These are phyloP conservation scores for Wallacemonas sp. DNA, from an alignment of 208 protist species.

Conservation along the genomic window DNA sequence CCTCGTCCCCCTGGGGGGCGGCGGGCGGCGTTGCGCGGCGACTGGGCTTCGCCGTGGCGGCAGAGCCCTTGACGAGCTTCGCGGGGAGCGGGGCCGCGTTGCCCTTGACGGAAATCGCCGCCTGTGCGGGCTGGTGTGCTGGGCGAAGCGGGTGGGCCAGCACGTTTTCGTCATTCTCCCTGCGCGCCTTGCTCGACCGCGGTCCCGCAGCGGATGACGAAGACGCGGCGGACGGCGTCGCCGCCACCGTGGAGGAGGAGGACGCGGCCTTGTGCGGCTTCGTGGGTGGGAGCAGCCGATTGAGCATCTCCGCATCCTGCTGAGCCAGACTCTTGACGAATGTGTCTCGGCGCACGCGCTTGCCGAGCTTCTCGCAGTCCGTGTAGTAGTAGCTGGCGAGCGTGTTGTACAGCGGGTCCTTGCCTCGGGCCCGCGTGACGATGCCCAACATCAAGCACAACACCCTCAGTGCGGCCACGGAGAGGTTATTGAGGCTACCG, in stretches of 20 bases:
- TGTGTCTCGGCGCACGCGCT: constrained; percentile 72
- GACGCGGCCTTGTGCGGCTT: constrained; percentile 5
- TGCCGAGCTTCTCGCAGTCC: constrained; percentile 82
- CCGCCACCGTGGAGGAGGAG: too few relatives aligned
- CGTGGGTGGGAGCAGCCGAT: constrained; percentile 17
- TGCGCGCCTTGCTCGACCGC: too few relatives aligned
- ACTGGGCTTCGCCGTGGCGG: neutral
- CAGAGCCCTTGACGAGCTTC: neutral
- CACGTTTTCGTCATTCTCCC: constrained; percentile 1
- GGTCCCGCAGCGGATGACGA: constrained; percentile 3
- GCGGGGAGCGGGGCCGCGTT: constrained; percentile 6
- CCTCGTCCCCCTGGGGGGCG: neutral
- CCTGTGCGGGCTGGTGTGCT: neutral
- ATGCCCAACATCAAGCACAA: constrained; percentile 79
- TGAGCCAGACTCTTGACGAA: constrained; percentile 42
- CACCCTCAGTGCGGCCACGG: constrained; percentile 58
- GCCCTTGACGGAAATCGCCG: neutral
- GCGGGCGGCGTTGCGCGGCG: neutral
- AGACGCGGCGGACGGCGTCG: neutral
- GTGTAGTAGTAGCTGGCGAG: constrained; percentile 84
- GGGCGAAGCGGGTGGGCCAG: neutral
- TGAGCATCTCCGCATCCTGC: constrained; percentile 58
- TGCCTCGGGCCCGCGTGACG: constrained; percentile 45
- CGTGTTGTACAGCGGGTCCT: constrained; percentile 73
- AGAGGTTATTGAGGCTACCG: constrained; percentile 65